Evolutionary conservation across 192 early-diverging fungal genomes (phyloP).

Genomic region (Coemansia sp.): DNA sequence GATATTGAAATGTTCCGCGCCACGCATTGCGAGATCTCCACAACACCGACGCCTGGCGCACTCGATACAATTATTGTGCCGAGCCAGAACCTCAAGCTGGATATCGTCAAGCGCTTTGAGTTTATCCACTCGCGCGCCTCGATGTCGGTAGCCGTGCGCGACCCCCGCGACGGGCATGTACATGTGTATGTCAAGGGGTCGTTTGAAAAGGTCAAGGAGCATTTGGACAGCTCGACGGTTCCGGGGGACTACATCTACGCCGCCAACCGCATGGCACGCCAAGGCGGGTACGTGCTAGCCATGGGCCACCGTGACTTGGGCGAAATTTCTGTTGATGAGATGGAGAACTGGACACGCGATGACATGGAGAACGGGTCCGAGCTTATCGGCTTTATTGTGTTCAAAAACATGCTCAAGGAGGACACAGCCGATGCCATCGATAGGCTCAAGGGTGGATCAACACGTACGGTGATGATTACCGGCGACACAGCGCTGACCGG

Average conservation of each 20-base stretch:
- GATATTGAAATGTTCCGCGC: slow-evolving; percentile 77
- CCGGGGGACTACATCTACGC: slow-evolving; percentile 57
- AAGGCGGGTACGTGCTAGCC: slow-evolving; percentile 82
- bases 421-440: slow-evolving; percentile 69
- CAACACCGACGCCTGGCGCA: slow-evolving; percentile 9
- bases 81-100: background rate
- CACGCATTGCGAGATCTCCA: slow-evolving; percentile 50
- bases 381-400: slow-evolving; percentile 66
- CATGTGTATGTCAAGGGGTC: slow-evolving; percentile 79
- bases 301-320: slow-evolving; percentile 67
- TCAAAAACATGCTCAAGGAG: slow-evolving; percentile 74
- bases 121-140: slow-evolving; percentile 76
- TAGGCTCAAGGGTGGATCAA: slow-evolving; percentile 65
- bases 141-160: slow-evolving; percentile 69
- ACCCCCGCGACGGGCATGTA: slow-evolving; percentile 53
- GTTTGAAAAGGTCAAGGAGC: slow-evolving; percentile 66
- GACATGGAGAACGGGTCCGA: slow-evolving; percentile 60
- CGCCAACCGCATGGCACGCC: slow-evolving; percentile 60
- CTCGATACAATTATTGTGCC: slow-evolving; percentile 59
- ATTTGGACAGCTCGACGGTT: slow-evolving; percentile 51
- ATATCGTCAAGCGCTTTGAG: slow-evolving; percentile 69
- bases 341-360: slow-evolving; percentile 55
- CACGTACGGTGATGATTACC: slow-evolving; percentile 79
- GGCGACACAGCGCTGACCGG: slow-evolving; percentile 78
- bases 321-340: slow-evolving; percentile 47